These are phyloP conservation scores for Pinus taeda DNA, from an alignment of 75 land plant genomes.

Conservation along the genomic window DNA sequence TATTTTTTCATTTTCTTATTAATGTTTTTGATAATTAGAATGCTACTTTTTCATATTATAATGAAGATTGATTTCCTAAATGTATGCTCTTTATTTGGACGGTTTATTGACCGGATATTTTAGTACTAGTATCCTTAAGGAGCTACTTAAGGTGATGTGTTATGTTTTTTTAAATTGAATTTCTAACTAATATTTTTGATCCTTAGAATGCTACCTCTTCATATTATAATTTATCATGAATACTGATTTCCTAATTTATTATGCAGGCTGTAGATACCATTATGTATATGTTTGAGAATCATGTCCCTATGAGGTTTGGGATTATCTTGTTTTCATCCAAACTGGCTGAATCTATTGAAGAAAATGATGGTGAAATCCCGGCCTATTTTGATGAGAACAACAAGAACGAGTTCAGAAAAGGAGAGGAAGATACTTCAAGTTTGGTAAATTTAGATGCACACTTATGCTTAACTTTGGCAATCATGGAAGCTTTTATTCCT, in stretches of 20 bases:
- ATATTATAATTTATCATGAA: too few species aligned
- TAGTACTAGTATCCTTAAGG: neutral
- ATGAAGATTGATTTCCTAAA: constrained; percentile 1
- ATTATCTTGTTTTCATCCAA: constrained; percentile 72
- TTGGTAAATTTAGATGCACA: constrained; percentile 39
- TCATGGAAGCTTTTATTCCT: neutral
- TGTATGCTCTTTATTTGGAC: constrained; percentile 36
- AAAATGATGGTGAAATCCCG: constrained; percentile 42
- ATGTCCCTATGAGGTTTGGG: constrained; percentile 91
- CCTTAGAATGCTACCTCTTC: too few species aligned
- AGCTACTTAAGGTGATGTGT: neutral
- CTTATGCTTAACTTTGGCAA: neutral
- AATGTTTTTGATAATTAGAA: neutral
- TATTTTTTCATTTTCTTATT: neutral
- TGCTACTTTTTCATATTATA: too few species aligned
- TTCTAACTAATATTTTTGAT: neutral
- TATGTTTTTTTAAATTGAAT: neutral
- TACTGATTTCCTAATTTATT: neutral
- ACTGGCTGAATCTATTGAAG: constrained; percentile 41
- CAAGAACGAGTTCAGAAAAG: constrained; percentile 2
- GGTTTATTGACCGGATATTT: neutral
- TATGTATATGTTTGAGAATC: constrained; percentile 52
- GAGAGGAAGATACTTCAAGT: constrained; percentile 48
- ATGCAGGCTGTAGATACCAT: constrained; percentile 68
- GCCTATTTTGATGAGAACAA: neutral